Conservation (phyloP, 176 grass and related monocot genomes). For the Oryza punctata region DNA sequence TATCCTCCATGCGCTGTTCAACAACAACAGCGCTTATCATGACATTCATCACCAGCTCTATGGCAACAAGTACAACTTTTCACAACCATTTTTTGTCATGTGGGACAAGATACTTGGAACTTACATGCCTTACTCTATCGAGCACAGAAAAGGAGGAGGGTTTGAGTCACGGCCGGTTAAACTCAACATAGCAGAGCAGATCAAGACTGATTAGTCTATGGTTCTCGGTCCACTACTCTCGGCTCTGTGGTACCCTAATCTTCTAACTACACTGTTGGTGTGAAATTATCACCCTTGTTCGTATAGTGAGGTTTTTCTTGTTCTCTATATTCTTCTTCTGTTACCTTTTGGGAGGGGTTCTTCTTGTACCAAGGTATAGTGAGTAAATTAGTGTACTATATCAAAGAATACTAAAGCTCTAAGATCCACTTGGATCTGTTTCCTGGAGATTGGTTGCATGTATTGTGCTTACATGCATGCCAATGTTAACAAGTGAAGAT, state of each 20-base stretch:
- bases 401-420: constrained; percentile 39
- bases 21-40: constrained; percentile 81
- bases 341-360: constrained; percentile 12
- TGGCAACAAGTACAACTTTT: constrained; percentile 87
- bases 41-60: constrained; percentile 84
- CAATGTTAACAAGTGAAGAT: constrained; percentile 18
- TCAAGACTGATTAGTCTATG: constrained; percentile 45
- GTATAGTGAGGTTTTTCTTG: constrained; percentile 38
- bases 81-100: constrained; percentile 75
- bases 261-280: constrained; percentile 39
- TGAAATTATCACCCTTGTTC: constrained; percentile 26
- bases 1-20: constrained; percentile 62
- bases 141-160: constrained; percentile 60
- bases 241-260: constrained; percentile 2
- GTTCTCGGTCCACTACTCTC: constrained; percentile 21
- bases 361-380: constrained; percentile 50
- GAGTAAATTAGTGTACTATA: constrained; percentile 54
- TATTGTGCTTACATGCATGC: not conserved
- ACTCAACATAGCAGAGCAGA: constrained; percentile 16
- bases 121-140: constrained; percentile 70
- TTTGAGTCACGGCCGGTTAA: constrained; percentile 64
- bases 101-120: constrained; percentile 84
- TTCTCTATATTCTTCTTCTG: constrained; percentile 25
- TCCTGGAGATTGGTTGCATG: constrained; percentile 24
- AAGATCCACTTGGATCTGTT: constrained; percentile 33